phyloP scores from a whole-genome alignment of 2,329 filamentous ascomycete genomes.

The Phaeosphaeria sp. region DNA sequence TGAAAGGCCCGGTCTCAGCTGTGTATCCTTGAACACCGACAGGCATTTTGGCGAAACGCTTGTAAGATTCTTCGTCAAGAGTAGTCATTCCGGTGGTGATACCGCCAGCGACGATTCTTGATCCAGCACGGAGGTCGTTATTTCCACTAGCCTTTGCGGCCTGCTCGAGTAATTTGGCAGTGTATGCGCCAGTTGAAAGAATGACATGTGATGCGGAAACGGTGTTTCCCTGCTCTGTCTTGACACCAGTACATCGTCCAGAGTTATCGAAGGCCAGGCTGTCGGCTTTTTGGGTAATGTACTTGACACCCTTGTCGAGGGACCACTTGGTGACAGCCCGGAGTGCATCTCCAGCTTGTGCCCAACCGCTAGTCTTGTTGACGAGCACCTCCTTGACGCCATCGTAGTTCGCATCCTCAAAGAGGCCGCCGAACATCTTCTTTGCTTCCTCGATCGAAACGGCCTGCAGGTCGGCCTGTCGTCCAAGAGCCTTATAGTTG shows the following conservation, averaged over 20 bases:
- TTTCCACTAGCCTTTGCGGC: conserved; percentile 56
- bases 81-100: conserved; percentile 57
- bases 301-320: conserved; percentile 64
- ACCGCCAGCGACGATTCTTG: conserved; percentile 64
- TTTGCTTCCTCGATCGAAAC: conserved; percentile 59
- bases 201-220: conserved; percentile 37
- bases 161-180: conserved; percentile 54
- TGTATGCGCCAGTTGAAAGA: conserved; percentile 53
- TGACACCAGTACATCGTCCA: conserved; percentile 50
- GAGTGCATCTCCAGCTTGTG: conserved; percentile 65
- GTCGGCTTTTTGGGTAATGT: conserved; percentile 61
- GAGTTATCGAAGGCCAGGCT: conserved; percentile 56
- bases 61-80: conserved; percentile 43
- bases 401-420: conserved; percentile 65
- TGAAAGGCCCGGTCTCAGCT: conserved; percentile 38
- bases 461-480: conserved; percentile 54
- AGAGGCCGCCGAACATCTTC: conserved; percentile 64
- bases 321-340: conserved; percentile 60
- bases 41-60: conserved; percentile 42
- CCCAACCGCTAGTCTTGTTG: conserved; percentile 68
- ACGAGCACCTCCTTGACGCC: conserved; percentile 66
- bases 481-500: conserved; percentile 58
- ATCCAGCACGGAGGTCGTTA: conserved; percentile 59
- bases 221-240: conserved; percentile 42
- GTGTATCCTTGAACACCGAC: conserved; percentile 42